Base-by-base conservation (phyloP, 2,329 filamentous ascomycete species). In the Elsinoe australis region DNA sequence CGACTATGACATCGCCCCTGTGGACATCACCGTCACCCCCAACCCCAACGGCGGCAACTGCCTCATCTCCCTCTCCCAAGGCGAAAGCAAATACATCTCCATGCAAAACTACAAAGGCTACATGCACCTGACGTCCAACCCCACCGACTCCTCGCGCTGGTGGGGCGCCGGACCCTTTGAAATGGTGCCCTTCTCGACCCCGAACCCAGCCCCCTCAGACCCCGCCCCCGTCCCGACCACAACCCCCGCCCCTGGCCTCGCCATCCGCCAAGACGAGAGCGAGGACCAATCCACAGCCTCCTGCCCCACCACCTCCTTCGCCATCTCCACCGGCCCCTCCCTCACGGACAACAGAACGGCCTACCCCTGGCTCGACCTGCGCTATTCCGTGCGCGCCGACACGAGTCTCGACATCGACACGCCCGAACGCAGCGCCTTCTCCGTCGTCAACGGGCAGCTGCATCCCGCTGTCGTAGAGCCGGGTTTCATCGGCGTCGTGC, bases 81-180 rank as follows among this genome's bases (percentile, higher is more conserved):
- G 38, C 38, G 24, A 17, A 14, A 42, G 29, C 38, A 42, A 18
- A 14, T 42, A 28, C 38, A 29, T 42, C 12, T 28, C 22, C 38
- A 42, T 42, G 38, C 38, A 42, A 18, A 42, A 42, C 38, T 42
- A 42, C 38, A 42, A 42, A 42, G 38, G 38, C 4, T 42, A 24
- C 21, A 31, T 39, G 35, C 35, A 39, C 35, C 35, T 39, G 4
- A 39, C 35, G 18, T 39, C 35, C 9, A 21, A 39, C 35, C 35
- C 35, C 9, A 18, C 10, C 3, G 21, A 39, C 19, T 39, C 35
- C 19, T 21, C 15, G n/a, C 35, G 35, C 2, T 14, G 15, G 15
- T 39, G 35, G 35, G 35, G 35, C 15, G 4, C 35, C 35, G 35
- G 35, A 4, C 35, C 35, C 35, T 39, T 39, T 14, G 35, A 39